Evolutionary conservation across 75 land plant genomes (phyloP), one percentile per base, ranked within the genome.

Genomic region (Pinus albicaulis): DNA sequence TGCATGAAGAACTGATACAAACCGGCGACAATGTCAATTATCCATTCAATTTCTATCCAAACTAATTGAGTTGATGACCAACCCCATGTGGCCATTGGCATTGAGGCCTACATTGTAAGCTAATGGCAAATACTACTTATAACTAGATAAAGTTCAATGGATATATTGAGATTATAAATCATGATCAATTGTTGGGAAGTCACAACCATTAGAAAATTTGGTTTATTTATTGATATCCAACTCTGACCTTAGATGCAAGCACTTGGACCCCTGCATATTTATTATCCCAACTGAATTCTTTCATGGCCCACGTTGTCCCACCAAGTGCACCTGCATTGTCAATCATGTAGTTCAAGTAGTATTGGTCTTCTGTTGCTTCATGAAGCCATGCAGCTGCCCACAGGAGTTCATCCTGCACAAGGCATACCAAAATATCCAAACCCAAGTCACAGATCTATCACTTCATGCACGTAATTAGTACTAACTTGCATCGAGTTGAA

Each of bases 301-400:
- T 84, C 79, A 89, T 84, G 2, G 73, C 83, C 89, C 89, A 86
- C 7, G 82, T 80, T 31, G 91, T 89, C 2, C 91, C 91, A 52
- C 91, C 89, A 16, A 89, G 15, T 17, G 36, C 28, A 5, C 22
- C 82, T 20, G 82, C 86, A 77, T 86, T 86, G 8, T 89, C 53
- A 2, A 76, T 69, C 13, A 84, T 76, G 72, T 89, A 89, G 24
- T 86, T 65, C 41, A 86, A 55, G 72, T 86, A 89, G 44, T 60
- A 52, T 44, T 77, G 41, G 48, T 87, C 87, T 44, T 81, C 80
- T 10, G 89, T 81, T 23, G 91, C 89, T 64, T 80, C 75, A 73
- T 73, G 77, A 14, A 89, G 86, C 91, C 89, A 89, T 14, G 88
- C 71, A 25, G 89, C 89, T 56, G 84, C 86, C 91, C 91, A 89